Evolutionary conservation across 2,329 filamentous ascomycete species (phyloP).

Genomic region (Chaetomium sp.): DNA sequence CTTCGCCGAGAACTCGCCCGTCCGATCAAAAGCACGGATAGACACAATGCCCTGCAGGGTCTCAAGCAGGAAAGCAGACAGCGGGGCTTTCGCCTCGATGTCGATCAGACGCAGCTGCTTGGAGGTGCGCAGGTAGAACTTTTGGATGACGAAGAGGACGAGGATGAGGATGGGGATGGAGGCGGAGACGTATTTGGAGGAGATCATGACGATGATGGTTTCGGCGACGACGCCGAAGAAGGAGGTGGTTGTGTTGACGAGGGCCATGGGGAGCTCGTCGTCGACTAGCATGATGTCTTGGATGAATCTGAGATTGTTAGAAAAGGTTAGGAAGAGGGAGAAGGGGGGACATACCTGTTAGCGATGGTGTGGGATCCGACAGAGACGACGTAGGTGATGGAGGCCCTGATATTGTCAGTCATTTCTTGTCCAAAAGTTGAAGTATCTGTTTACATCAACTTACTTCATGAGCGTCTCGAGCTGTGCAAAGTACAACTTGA

Average conservation of each 20-base stretch:
- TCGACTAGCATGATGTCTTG: constrained; percentile 76
- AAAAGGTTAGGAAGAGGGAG: background rate
- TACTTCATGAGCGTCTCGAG: constrained; percentile 8
- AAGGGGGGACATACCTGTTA: constrained; percentile 4
- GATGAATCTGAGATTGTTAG: constrained; percentile 2
- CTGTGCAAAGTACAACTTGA: constrained; percentile 7
- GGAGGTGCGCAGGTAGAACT: constrained; percentile 49
- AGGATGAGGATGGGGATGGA: constrained; percentile 8
- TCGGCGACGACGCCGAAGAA: constrained; percentile 10
- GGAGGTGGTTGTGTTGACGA: constrained; percentile 62
- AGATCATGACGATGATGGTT: constrained; percentile 12
- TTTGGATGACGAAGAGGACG: constrained; percentile 34
- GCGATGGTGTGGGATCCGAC: constrained; percentile 7
- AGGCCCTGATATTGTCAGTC: background rate
- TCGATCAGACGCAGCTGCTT: constrained; percentile 49
- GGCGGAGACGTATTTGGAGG: constrained; percentile 6
- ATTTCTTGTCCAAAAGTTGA: background rate
- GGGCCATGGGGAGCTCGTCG: constrained; percentile 86
- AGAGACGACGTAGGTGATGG: constrained; percentile 9
- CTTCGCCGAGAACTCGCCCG: constrained; percentile 4
- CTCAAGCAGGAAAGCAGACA: constrained; percentile 22
- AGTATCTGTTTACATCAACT: background rate
- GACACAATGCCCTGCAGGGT: constrained; percentile 5
- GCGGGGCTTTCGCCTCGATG: constrained; percentile 42
- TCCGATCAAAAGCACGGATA: constrained; percentile 9